Evolutionary conservation across 2,329 filamentous ascomycete genomes (phyloP).

Genomic region (Zopfia rhizophila): DNA sequence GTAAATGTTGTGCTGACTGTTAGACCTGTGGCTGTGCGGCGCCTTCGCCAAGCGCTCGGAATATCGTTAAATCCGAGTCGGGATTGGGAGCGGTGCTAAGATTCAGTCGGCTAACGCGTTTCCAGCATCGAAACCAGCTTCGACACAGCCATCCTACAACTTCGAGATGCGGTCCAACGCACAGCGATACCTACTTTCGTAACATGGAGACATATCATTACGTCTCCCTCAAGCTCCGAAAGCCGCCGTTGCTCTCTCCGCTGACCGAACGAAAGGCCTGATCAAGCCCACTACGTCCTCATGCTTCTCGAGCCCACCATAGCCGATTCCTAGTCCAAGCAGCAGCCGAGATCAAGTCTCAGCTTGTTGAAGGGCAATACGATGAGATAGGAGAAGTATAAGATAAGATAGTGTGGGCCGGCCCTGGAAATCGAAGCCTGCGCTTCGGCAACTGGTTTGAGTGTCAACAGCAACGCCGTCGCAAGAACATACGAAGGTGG

Average conservation of each 20-base stretch:
- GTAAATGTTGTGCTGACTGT: slow-evolving; percentile 7
- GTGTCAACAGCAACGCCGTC: slow-evolving; percentile 3
- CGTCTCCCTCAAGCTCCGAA: neutral
- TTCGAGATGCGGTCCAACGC: slow-evolving; percentile 7
- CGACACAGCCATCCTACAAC: slow-evolving; percentile 15
- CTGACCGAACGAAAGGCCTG: slow-evolving; percentile 7
- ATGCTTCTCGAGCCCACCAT: slow-evolving; percentile 20
- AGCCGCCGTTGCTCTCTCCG: slow-evolving; percentile 3
- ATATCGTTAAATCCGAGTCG: too few relatives aligned
- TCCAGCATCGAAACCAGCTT: slow-evolving; percentile 13
- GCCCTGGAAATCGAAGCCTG: slow-evolving; percentile 8
- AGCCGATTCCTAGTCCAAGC: too few relatives aligned
- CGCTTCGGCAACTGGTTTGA: slow-evolving; percentile 5
- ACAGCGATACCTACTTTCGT: slow-evolving; percentile 3
- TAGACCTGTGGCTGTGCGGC: slow-evolving; percentile 6
- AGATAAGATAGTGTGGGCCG: slow-evolving; percentile 1
- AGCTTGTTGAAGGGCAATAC: too few relatives aligned
- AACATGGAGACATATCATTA: slow-evolving; percentile 4
- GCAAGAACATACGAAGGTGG: too few relatives aligned
- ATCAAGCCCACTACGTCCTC: slow-evolving; percentile 16
- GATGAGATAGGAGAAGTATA: neutral
- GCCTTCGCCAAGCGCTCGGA: too few relatives aligned
- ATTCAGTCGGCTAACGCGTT: too few relatives aligned
- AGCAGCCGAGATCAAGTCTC: too few relatives aligned
- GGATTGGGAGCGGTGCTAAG: slow-evolving; percentile 14